Evolutionary conservation across 768 basidiomycete genomes (phyloP), one percentile per base, ranked within the genome.

Genomic region (Calvatia gigantea): DNA sequence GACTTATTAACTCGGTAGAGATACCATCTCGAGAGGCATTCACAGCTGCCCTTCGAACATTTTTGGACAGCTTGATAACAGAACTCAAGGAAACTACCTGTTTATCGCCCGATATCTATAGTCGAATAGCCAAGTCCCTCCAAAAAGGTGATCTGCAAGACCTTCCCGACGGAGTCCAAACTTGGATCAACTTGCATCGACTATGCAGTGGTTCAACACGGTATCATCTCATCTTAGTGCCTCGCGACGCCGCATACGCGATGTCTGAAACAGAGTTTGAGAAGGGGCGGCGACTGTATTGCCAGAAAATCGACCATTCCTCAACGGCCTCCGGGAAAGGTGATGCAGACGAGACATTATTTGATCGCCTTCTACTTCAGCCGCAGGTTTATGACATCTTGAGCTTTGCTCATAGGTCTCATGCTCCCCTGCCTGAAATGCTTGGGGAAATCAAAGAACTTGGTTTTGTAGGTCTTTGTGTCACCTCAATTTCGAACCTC

Each of bases 361-460:
- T 84, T 64, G 82, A 87, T 60, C 75, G 83, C 54, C 67, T 87
- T 45, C 86, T 86, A 8, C 85, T 86, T 47, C 80, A 81, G 51
- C 71, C 77, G 21, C 86, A 88, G 62, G 78, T 88, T 59, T 88
- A 85, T 54, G 86, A 88, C 64, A 75, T 86, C 56, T 67, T 88
- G 38, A 82, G 82, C 21, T 88, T 83, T 61, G 82, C 82, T 2
- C 86, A 88, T 63, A 74, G 84, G 11, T 71, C 76, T 15, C 86
- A 88, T 62, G 75, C 74, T 15, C 74, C 79, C 17, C 71, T 84
- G 7, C 59, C 76, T 3, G 71, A 74, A 14, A 86, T 85, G 76
- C 69, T 88, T 50, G 69, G 70, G 55, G 83, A 85, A 66, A 72
- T 79, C 35, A 73, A 78, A 51, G 75, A 77, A 50, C 74, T 84